Evolutionary conservation across 2,329 filamentous ascomycete genomes (phyloP).

Genomic region (Metarhizium guizhouense): DNA sequence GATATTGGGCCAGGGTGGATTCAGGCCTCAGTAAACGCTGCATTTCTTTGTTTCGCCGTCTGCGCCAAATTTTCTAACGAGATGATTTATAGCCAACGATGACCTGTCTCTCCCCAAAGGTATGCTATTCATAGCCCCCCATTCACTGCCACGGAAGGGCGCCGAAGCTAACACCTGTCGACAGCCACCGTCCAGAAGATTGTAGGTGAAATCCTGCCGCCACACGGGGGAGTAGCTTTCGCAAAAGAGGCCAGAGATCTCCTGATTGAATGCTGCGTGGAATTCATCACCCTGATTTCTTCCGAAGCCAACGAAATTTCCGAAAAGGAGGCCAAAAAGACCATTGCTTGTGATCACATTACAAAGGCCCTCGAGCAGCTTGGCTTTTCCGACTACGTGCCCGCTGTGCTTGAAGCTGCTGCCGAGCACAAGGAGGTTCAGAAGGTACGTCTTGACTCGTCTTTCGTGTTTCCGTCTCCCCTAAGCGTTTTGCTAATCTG

Average conservation of each 20-base stretch:
- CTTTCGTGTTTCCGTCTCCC: conserved; percentile 35
- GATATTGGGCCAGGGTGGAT: conserved; percentile 20
- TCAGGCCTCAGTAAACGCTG: conserved; percentile 10
- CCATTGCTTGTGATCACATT: conserved; percentile 95
- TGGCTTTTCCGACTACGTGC: conserved; percentile 87
- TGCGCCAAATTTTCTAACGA: conserved; percentile 21
- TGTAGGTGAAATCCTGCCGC: conserved; percentile 83
- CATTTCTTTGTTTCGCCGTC: neutral
- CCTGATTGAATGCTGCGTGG: conserved; percentile 96
- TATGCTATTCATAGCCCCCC: conserved; percentile 21
- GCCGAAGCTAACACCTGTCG: conserved; percentile 15
- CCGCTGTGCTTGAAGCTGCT: conserved; percentile 77
- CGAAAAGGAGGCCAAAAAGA: conserved; percentile 98
- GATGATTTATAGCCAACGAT: conserved; percentile 42
- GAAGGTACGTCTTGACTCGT: conserved; percentile 53
- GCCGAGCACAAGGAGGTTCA: conserved; percentile 87
- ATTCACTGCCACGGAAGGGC: neutral
- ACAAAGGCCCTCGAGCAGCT: conserved; percentile 88
- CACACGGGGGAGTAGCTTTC: conserved; percentile 69
- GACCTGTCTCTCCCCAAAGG: conserved; percentile 58
- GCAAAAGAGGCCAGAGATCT: conserved; percentile 92
- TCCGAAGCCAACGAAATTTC: conserved; percentile 98
- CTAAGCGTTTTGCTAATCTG: neutral
- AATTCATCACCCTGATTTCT: conserved; percentile 98
- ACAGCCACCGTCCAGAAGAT: conserved; percentile 70